These are phyloP conservation scores for Cymbopogon flexuosus DNA, from an alignment of 202 grass and related monocot species.

Conservation along the genomic window DNA sequence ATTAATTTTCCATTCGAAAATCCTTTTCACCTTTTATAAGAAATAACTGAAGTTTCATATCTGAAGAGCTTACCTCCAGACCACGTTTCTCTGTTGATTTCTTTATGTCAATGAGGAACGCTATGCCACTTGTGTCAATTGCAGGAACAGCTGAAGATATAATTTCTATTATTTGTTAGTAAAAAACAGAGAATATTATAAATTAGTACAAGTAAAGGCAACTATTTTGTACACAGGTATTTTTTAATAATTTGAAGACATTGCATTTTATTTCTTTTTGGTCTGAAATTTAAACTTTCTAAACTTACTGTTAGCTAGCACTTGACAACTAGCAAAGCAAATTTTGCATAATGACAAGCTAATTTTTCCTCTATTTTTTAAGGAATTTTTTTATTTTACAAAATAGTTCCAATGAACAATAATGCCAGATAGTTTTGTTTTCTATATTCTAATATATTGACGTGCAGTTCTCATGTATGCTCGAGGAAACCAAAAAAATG, in stretches of 20 bases:
- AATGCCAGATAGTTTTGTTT: not conserved
- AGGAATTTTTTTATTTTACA: not conserved
- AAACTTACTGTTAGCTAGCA: not conserved
- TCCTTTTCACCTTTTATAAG: not conserved
- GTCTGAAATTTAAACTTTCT: not conserved
- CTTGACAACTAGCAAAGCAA: not conserved
- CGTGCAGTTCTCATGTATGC: not conserved
- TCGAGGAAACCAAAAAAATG: not conserved
- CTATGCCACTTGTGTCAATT: slow-evolving; percentile 81
- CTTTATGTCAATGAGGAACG: slow-evolving; percentile 73
- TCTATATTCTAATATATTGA: not conserved
- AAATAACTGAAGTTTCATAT: not conserved
- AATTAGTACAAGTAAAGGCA: not conserved
- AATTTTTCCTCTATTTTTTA: too few species aligned
- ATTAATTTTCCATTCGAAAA: not conserved
- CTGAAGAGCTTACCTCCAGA: slow-evolving; percentile 49
- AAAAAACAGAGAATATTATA: not conserved
- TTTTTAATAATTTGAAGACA: not conserved
- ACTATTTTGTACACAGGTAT: not conserved
- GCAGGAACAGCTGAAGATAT: slow-evolving; percentile 52
- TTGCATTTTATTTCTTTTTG: not conserved
- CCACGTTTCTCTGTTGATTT: slow-evolving; percentile 62
- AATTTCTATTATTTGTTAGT: not conserved
- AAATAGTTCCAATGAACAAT: not conserved
- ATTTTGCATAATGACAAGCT: not conserved